Conservation (phyloP, 352 stramenopile genomes). For the Plasmopara viticola region DNA sequence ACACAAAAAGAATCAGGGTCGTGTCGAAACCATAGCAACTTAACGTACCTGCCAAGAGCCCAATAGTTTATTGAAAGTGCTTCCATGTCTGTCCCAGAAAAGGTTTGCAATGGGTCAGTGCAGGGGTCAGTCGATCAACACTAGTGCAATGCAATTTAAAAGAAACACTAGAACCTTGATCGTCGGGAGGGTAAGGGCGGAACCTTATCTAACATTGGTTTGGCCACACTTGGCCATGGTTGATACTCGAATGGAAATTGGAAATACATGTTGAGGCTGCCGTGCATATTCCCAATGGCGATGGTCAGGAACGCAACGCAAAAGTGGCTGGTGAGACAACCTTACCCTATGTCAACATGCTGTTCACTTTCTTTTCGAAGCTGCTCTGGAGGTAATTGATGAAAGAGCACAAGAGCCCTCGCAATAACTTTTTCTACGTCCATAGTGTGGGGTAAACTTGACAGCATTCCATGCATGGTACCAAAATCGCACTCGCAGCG, state of each 20-base stretch:
- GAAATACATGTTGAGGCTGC: constrained; percentile 31
- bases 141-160: no score
- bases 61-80: constrained; percentile 10
- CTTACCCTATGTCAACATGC: constrained; percentile 16
- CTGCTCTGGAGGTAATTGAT: constrained; percentile 41
- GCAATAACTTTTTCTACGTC: constrained; percentile 58
- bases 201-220: constrained; percentile 22
- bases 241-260: constrained; percentile 34
- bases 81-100: constrained; percentile 7
- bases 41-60: constrained; percentile 22
- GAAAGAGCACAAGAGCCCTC: constrained; percentile 45
- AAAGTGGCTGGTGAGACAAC: no score
- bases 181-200: constrained; percentile 20
- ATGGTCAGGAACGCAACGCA: no score
- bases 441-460: constrained; percentile 72
- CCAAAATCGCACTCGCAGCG: constrained; percentile 74
- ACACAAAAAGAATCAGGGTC: constrained; percentile 2
- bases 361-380: constrained; percentile 26
- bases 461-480: constrained; percentile 62
- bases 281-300: no score
- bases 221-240: constrained; percentile 21
- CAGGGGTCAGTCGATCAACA: background rate
- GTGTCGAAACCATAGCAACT: background rate
- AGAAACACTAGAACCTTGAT: constrained; percentile 9
- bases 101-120: background rate